Base-by-base conservation (phyloP, 805 yeast species). In the Cyberlindnera samutprakarnensis region DNA sequence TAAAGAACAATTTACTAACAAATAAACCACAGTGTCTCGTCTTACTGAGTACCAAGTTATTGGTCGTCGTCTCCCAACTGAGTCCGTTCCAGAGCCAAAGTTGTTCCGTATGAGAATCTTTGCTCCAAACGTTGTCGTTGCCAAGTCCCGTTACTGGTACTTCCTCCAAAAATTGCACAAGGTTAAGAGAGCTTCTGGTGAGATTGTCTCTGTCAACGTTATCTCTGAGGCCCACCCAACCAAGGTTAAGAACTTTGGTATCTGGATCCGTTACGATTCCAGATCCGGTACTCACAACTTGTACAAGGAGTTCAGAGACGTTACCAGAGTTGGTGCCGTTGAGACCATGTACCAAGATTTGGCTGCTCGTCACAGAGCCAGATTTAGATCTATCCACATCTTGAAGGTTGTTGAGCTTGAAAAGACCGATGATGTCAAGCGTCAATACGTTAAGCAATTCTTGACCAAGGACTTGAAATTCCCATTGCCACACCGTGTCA, bases 271-370 rank as follows among this genome's bases (percentile, higher is more conserved):
- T 78, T 92, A 92, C 84, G 98, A 92, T 68, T 92, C 99, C 53
- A 94, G 99, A 83, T 92, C 98, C 55, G 99, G 99, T 76, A 88
- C 95, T 62, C 98, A 92, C 94, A 92, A 92, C 94, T 92, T 92
- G 96, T 92, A 92, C 96, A 92, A 92, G 80, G 99, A 92, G 78
- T 25, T 86, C 92, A 87, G 98, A 74, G 98, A 90, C 61, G 94
- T 90, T 58, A 72, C 96, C 77, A 92, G 99, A 78, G 94, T 87
- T 49, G 95, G 85, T 68, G 98, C 97, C 56, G 96, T 92, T 64
- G 95, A 84, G 71, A 75, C 92, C 64, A 81, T 92, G 81, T 92
- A 92, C 92, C 88, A 83, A 70, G 99, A 92, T 73, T 83, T 92
- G 83, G 99, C 99, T 72, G 96, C 99, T 57, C 88, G 98, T 78